Base-by-base conservation (phyloP, 2,329 filamentous ascomycete species). In the Diplodia corticola region DNA sequence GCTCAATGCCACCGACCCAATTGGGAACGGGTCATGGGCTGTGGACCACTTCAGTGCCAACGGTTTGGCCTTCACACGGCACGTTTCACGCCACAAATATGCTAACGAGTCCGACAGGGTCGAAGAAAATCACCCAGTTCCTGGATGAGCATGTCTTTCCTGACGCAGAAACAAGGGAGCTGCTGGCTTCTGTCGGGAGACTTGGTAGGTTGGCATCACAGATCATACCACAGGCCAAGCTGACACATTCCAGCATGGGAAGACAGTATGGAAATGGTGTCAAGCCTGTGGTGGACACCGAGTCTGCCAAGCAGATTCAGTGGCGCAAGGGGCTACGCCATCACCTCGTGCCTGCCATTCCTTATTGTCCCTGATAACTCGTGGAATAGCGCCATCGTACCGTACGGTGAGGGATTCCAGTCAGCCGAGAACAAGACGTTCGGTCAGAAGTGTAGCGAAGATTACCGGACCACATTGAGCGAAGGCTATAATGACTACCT, bases 11-110 rank as follows among this genome's bases (percentile, higher is more conserved):
- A 68, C 71, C 4, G 68, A 55, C 13, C 73, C 66, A n/a, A 49
- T 75, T 13, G 70, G 73, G 35, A 78, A 78, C 65, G 76, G 76
- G 0, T 75, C 72, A 5, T 73, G 74, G 69, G 71, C 69, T 5
- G 73, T 74, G 1, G 75, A 78, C 55, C 76, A 78, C 65, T 77
- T 74, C 61, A 76, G 74, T 17, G 67, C 70, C 1, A 44, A 33
- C 5, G 55, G 55, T 60, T 10, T 75, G 76, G 15, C 22, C n/a
- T 3, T 74, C 72, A 3, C 46, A 17, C 17, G 70, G 54, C 60
- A 69, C 0, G 66, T 17, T 2, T 20, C 13, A 2, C 17, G 6
- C 5, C 13, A 28, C 28, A 28, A 28, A 6, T 6, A 4, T 35
- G 44, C 57, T 61, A 40, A 61, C 6, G 10, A 6, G 20, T 12